Evolutionary conservation across 352 stramenopile genomes (phyloP), one percentile per base, ranked within the genome.

Genomic region (Pythium biforme): DNA sequence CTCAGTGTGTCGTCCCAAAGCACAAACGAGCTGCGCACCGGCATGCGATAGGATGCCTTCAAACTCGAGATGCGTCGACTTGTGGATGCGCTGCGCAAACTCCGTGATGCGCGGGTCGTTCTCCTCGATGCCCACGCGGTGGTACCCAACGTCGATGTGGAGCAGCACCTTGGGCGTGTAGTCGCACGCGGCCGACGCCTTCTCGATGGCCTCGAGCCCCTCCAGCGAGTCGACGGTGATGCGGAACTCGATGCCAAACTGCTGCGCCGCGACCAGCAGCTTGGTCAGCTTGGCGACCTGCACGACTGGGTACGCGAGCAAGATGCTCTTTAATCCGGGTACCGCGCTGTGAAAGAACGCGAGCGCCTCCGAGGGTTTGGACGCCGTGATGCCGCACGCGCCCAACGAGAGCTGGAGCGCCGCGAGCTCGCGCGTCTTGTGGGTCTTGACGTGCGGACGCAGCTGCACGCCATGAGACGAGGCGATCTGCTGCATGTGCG

Each of bases 401-500:
- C 83, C 83, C 3, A 76, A 69, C 23, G 48, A 61, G 29, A 92
- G 68, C 56, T 88, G 80, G 59, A 83, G 65, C 29, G 61, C 34
- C 33, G 83, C 72, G 64, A 90, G 82, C 64, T 92, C 83, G 15
- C 79, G 62, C 23, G 75, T 89, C 69, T 92, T 92, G 81, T 92
- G 83, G 54, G 80, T 90, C 73, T 92, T 92, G 45, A 69, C 69
- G 50, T 92, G 83, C 29, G 83, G 83, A 2, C 83, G 83, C 39
- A 92, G 69, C 37, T 77, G 68, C 48, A 92, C 80, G 46, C 65
- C 10, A 34, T 89, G 62, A 23, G 33, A 41, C 15, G 50, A 67
- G 10, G 83, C 80, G 26, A 88, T 56, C 55, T 68, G 59, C 66
- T 92, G 83, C 83, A 92, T 92, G 55, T 71, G 69, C 29, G 83